phyloP scores from a whole-genome alignment of 106 monocot genomes.

The Platanthera zijinensis region DNA sequence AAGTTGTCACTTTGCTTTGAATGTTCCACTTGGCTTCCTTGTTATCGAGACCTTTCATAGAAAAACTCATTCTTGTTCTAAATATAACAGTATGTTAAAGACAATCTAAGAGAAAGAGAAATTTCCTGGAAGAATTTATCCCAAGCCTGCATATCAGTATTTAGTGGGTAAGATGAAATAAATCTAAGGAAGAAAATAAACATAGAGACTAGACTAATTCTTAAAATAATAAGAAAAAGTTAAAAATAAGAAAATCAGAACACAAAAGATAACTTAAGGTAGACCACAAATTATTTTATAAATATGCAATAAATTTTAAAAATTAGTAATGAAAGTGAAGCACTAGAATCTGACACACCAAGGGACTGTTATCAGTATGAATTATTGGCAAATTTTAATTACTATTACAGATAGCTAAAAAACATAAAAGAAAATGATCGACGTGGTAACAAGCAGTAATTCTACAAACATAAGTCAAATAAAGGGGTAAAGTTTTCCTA shows the following conservation, averaged over 20 bases:
- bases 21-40: conserved; percentile 16
- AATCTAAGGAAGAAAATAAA: not conserved
- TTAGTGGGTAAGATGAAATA: not conserved
- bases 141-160: conserved; percentile 26
- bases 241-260: not conserved
- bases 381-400: not conserved
- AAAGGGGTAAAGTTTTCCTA: not conserved
- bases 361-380: not conserved
- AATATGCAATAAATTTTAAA: not conserved
- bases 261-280: not conserved
- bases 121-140: conserved; percentile 19
- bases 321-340: not conserved
- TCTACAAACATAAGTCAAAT: not conserved
- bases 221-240: not conserved
- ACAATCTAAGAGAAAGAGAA: not conserved
- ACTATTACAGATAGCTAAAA: not conserved
- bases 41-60: conserved; percentile 9
- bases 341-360: not conserved
- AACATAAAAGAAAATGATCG: not conserved
- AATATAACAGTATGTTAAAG: not conserved
- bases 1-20: conserved; percentile 14
- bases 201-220: not conserved
- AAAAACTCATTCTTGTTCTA: conserved; percentile 23
- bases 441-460: not conserved
- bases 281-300: not conserved